A percentile compares a stretch with the other conserved stretches of the same genome.
phyloP scores from a whole-genome alignment of 2,329 filamentous ascomycete genomes.

The Stylonectria norvegica region DNA sequence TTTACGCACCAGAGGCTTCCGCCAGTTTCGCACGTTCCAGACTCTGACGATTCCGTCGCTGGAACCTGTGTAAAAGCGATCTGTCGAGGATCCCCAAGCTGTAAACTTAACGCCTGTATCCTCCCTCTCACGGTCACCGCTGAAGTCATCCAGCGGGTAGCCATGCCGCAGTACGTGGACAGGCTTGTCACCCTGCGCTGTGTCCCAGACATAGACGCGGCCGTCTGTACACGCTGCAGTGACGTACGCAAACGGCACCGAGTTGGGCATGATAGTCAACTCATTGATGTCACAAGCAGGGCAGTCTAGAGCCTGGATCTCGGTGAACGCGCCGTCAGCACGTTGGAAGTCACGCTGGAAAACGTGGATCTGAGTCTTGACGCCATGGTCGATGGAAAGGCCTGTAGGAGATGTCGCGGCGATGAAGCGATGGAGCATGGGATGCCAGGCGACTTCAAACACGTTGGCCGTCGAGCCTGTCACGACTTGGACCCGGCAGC shows the following conservation, averaged over 20 bases:
- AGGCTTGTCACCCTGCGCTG: slow-evolving; percentile 50
- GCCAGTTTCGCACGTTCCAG: slow-evolving; percentile 54
- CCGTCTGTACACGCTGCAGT: slow-evolving; percentile 62
- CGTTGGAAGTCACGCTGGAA: slow-evolving; percentile 38
- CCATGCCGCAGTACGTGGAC: slow-evolving; percentile 56
- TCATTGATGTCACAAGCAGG: slow-evolving; percentile 60
- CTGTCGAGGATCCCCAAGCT: slow-evolving; percentile 55
- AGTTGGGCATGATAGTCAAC: slow-evolving; percentile 56
- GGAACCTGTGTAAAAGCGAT: slow-evolving; percentile 61
- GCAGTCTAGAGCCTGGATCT: slow-evolving; percentile 57
- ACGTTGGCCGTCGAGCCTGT: slow-evolving; percentile 56
- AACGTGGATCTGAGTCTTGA: slow-evolving; percentile 56
- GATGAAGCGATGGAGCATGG: slow-evolving; percentile 49
- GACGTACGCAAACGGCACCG: slow-evolving; percentile 47
- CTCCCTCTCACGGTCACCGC: slow-evolving; percentile 48
- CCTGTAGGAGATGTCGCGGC: slow-evolving; percentile 55
- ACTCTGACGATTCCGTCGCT: slow-evolving; percentile 62
- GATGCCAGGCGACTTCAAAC: slow-evolving; percentile 64
- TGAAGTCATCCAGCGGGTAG: slow-evolving; percentile 37
- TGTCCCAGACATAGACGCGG: slow-evolving; percentile 62
- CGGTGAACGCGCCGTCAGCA: slow-evolving; percentile 32
- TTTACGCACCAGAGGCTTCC: slow-evolving; percentile 47
- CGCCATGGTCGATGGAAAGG: slow-evolving; percentile 40
- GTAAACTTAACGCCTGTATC: slow-evolving; percentile 63
- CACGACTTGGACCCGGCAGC: slow-evolving; percentile 44